Base-by-base conservation (phyloP, 352 stramenopile species). In the Globisporangium acanthophoron region DNA sequence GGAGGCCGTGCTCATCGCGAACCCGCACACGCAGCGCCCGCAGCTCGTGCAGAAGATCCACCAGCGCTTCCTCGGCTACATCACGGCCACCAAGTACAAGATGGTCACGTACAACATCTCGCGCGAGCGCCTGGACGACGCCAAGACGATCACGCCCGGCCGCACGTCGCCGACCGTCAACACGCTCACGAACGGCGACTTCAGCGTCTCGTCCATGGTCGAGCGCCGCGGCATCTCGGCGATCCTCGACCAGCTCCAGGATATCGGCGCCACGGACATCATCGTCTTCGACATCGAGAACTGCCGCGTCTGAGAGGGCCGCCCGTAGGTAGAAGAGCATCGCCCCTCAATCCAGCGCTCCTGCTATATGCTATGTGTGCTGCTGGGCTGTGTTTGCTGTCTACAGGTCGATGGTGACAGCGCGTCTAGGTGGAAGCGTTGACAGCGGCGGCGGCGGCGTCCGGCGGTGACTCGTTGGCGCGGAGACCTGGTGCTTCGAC, bases 81-180 rank as follows among this genome's bases (percentile, higher is more conserved):
- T 98, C 59, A 97, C 94, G n/a, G 94, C 95, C 12, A 96, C 81
- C 62, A 97, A 98, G 74, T 98, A 98, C 79, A 82, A 96, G 45
- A 98, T 99, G 96, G 85, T 99, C 52, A 92, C 94, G 59, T 99
- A 99, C 85, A 99, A 99, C 73, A 88, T 99, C 64, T 68, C 73
- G 59, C 78, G 89, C 59, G 83, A 96, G 15, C 86, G 96, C 63
- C 70, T 99, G 21, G 71, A 95, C 8, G 58, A 72, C 44, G 92
- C 95, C 8, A 87, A 88, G 31, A 59, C 68, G 58, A 94, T 99
- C 59, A 98, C 96, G 47, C 96, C 94, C 1, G 97, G 96, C 59
- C 97, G 97, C 61, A 82, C 89, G 58, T 93, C 93, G 24, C 96
- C 96, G 12, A 98, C 92, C 3, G 89, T 98, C 56, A 98, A 96